Evolutionary conservation across 148 eudicot genomes (phyloP).

Genomic region (Pouteria glomerata): DNA sequence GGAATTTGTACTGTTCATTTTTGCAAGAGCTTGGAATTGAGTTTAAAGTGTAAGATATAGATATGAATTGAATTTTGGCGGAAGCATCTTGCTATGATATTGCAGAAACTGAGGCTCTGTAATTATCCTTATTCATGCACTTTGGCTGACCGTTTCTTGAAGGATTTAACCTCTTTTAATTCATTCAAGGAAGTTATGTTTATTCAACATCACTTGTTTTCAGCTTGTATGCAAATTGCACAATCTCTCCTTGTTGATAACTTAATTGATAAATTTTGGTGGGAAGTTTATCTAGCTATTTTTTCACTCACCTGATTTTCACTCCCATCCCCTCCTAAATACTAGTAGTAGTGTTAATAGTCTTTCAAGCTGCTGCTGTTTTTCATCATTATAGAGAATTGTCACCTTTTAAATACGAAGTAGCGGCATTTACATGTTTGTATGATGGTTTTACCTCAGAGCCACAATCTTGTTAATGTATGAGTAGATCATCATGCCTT

Average conservation of each 20-base stretch:
- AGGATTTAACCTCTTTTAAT: too few relatives aligned
- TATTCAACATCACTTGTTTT: too few relatives aligned
- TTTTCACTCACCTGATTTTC: too few relatives aligned
- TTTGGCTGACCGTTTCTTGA: too few relatives aligned
- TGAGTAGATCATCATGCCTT: neutral
- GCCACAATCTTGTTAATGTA: neutral
- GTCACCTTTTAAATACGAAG: neutral
- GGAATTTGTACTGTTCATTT: constrained; percentile 56
- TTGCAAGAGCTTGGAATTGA: constrained; percentile 62
- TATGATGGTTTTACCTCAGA: neutral
- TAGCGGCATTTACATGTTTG: neutral
- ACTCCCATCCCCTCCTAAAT: too few relatives aligned
- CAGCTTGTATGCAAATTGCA: neutral
- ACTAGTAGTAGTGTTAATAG: too few relatives aligned
- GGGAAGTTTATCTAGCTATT: too few relatives aligned
- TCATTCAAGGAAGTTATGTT: too few relatives aligned
- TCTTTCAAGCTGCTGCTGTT: neutral
- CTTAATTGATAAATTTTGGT: neutral
- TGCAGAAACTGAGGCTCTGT: neutral
- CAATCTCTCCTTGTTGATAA: neutral
- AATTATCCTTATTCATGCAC: neutral
- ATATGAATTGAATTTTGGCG: neutral
- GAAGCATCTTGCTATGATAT: neutral
- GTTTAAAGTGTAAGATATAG: constrained; percentile 60
- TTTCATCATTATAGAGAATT: neutral